Evolutionary conservation across 2,329 filamentous ascomycete species (phyloP).

Genomic region (Phialophora verrucosa): DNA sequence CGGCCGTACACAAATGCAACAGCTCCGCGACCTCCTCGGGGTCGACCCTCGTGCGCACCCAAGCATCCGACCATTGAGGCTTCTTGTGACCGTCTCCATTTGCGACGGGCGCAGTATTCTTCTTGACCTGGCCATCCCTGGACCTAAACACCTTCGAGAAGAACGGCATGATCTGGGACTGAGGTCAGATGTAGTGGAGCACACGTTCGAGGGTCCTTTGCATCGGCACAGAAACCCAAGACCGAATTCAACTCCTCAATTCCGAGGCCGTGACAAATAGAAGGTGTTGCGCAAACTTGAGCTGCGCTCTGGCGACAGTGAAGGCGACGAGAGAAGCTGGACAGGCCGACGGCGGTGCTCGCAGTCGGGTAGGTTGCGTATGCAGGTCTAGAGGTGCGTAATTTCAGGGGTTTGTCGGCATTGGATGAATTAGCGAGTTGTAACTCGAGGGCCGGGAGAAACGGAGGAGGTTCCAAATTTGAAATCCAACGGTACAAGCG

Average conservation of each 20-base stretch:
- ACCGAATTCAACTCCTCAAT: background rate
- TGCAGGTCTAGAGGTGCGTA: constrained; percentile 24
- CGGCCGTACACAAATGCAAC: constrained; percentile 80
- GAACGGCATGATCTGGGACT: constrained; percentile 56
- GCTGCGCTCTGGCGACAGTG: constrained; percentile 6
- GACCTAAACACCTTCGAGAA: constrained; percentile 71
- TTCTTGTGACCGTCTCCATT: constrained; percentile 64
- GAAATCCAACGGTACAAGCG: constrained; percentile 21
- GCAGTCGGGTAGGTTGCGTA: constrained; percentile 31
- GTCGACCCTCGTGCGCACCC: constrained; percentile 78
- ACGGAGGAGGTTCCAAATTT: constrained; percentile 23
- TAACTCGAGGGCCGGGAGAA: constrained; percentile 14
- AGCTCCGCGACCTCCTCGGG: constrained; percentile 92
- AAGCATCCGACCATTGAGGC: constrained; percentile 86
- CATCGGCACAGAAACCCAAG: constrained; percentile 25
- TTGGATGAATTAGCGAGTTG: constrained; percentile 24
- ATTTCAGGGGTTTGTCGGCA: constrained; percentile 33
- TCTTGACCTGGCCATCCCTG: constrained; percentile 73
- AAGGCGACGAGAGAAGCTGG: constrained; percentile 6
- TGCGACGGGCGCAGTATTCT: constrained; percentile 57
- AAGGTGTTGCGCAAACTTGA: constrained; percentile 2
- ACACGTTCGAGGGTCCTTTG: constrained; percentile 9
- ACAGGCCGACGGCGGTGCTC: constrained; percentile 8
- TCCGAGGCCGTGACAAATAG: background rate
- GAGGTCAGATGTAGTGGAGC: constrained; percentile 8